Conservation (phyloP, 2,329 filamentous ascomycete genomes). For the Beauveria brongniartii region DNA sequence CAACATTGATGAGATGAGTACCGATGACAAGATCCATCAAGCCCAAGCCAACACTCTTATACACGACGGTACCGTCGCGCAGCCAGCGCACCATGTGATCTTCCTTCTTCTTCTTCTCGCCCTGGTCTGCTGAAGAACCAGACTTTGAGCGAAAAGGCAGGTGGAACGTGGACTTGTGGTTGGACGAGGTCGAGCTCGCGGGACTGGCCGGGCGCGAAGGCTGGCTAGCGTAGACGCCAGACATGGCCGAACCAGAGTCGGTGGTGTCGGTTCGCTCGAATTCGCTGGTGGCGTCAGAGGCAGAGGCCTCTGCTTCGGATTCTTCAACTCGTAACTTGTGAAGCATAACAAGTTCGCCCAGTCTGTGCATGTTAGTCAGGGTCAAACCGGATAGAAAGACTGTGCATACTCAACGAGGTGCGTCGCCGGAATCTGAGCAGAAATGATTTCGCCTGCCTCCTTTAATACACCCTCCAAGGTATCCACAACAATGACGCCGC, state of each 20-base stretch:
- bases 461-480: constrained; percentile 71
- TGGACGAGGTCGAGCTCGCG: constrained; percentile 22
- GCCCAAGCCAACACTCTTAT: constrained; percentile 60
- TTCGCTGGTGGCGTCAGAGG: constrained; percentile 22
- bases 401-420: constrained; percentile 68
- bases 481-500: constrained; percentile 62
- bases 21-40: constrained; percentile 60
- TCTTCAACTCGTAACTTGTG: constrained; percentile 36
- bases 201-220: constrained; percentile 23
- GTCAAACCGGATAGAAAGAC: background rate
- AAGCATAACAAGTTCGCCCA: constrained; percentile 71
- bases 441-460: constrained; percentile 80
- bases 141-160: constrained; percentile 23
- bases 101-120: constrained; percentile 35
- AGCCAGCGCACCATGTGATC: constrained; percentile 49
- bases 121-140: constrained; percentile 18
- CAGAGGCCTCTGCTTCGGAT: constrained; percentile 25
- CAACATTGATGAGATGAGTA: constrained; percentile 47
- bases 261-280: constrained; percentile 25
- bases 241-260: constrained; percentile 31
- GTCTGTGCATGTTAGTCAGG: constrained; percentile 28
- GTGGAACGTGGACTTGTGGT: constrained; percentile 26
- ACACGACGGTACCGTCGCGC: constrained; percentile 55
- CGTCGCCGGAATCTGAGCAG: constrained; percentile 62
- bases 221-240: constrained; percentile 28